These are phyloP conservation scores for Saraca asoca DNA, from an alignment of 331 rosid species.

Conservation along the genomic window DNA sequence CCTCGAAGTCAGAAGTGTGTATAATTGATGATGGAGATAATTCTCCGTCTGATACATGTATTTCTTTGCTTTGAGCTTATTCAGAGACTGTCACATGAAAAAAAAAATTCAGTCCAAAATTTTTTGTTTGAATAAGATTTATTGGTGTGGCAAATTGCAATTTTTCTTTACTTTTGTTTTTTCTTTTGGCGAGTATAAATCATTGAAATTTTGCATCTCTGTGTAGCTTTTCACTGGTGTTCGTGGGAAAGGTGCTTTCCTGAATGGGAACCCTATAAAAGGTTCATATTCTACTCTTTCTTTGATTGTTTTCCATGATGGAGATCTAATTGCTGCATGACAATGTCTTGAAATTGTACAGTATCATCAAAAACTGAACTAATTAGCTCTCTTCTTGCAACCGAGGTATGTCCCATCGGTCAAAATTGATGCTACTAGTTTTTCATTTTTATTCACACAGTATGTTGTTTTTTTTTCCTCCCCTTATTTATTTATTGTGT, in stretches of 20 bases:
- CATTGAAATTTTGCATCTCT: conserved; percentile 35
- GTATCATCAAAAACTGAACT: conserved; percentile 80
- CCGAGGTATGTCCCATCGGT: conserved; percentile 71
- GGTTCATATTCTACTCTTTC: conserved; percentile 46
- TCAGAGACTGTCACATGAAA: not conserved
- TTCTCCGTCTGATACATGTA: conserved; percentile 4
- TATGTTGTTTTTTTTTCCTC: conserved; percentile 23
- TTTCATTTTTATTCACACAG: conserved; percentile 13
- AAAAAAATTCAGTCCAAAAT: not conserved
- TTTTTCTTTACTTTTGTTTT: not conserved
- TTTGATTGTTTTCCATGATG: conserved; percentile 14
- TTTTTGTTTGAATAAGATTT: not conserved
- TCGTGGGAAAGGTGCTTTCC: conserved; percentile 77
- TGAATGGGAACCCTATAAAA: conserved; percentile 84
- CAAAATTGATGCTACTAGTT: conserved; percentile 13
- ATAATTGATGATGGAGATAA: conserved; percentile 5
- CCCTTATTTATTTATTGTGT: not conserved
- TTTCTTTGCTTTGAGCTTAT: not conserved
- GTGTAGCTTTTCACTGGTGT: conserved; percentile 86
- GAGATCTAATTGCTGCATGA: conserved; percentile 19
- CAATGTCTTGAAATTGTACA: conserved; percentile 48
- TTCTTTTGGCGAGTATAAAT: conserved; percentile 8
- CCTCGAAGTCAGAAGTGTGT: conserved; percentile 12
- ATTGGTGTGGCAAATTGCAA: too few relatives aligned
- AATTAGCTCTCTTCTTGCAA: conserved; percentile 78